Conservation (phyloP, 306 rosid genomes). For the Lathyrus oleraceus region DNA sequence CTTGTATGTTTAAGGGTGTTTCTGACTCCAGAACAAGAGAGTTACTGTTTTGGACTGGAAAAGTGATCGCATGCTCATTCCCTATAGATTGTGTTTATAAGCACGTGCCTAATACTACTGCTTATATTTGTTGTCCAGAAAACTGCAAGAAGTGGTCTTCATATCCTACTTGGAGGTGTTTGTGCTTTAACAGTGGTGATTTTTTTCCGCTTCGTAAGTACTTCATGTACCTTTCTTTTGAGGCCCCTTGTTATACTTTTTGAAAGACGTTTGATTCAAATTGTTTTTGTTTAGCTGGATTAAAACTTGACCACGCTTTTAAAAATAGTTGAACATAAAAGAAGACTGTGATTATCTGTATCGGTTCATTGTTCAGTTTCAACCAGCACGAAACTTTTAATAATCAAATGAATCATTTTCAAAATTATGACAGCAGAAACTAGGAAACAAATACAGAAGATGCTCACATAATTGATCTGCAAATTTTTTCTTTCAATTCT, state of each 20-base stretch:
- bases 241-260: constrained; percentile 19
- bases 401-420: constrained; percentile 17
- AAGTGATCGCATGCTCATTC: constrained; percentile 34
- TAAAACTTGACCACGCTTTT: constrained; percentile 5
- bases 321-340: constrained; percentile 27
- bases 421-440: constrained; percentile 14
- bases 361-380: constrained; percentile 21
- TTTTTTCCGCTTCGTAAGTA: constrained; percentile 96
- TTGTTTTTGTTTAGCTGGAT: constrained; percentile 29
- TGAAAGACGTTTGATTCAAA: constrained; percentile 18
- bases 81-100: constrained; percentile 21
- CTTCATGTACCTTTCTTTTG: constrained; percentile 23
- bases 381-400: background rate
- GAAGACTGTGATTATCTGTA: constrained; percentile 25
- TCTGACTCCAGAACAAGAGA: constrained; percentile 1
- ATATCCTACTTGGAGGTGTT: constrained; percentile 90
- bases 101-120: constrained; percentile 21
- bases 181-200: constrained; percentile 94
- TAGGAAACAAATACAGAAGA: constrained; percentile 21
- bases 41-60: constrained; percentile 5
- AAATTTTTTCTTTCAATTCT: background rate
- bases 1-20: constrained; percentile 28
- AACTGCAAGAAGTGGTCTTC: constrained; percentile 94
- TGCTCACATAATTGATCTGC: constrained; percentile 6
- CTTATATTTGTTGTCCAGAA: constrained; percentile 57